phyloP scores from a whole-genome alignment of 2,329 filamentous ascomycete genomes.

The Colletotrichum scovillei region DNA sequence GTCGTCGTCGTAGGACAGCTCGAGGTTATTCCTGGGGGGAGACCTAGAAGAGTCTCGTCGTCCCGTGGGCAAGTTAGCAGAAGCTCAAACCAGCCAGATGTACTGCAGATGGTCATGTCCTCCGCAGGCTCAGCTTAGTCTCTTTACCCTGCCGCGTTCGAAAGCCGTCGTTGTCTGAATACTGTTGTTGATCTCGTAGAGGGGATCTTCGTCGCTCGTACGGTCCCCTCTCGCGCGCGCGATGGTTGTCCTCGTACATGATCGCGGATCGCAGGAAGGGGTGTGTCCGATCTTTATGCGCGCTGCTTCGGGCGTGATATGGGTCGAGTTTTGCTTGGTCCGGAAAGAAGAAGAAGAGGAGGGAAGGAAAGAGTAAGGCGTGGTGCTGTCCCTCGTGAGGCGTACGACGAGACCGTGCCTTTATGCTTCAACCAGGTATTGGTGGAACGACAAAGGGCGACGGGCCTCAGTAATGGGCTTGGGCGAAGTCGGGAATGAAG shows the following conservation, averaged over 20 bases:
- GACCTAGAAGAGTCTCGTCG: constrained; percentile 56
- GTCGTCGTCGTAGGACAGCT: constrained; percentile 48
- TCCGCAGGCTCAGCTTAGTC: constrained; percentile 37
- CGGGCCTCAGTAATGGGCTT: not conserved
- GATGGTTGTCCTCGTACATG: constrained; percentile 33
- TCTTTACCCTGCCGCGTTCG: constrained; percentile 64
- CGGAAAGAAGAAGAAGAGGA: constrained; percentile 7
- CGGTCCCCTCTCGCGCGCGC: constrained; percentile 31
- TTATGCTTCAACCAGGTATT: constrained; percentile 9
- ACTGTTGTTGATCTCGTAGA: constrained; percentile 32
- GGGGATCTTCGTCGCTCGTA: constrained; percentile 37
- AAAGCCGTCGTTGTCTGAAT: constrained; percentile 51
- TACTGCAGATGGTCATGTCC: constrained; percentile 36
- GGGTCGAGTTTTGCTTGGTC: constrained; percentile 12
- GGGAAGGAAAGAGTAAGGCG: not conserved
- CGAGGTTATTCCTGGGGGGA: constrained; percentile 49
- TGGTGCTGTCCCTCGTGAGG: constrained; percentile 13
- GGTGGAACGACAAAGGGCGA: constrained; percentile 9
- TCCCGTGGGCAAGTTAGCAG: constrained; percentile 59
- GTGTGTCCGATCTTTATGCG: not conserved
- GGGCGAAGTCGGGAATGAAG: constrained; percentile 7
- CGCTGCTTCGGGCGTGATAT: constrained; percentile 3
- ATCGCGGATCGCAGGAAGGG: constrained; percentile 23
- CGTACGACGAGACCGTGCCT: constrained; percentile 28
- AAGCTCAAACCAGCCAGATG: constrained; percentile 44